Evolutionary conservation across 345 rosid genomes (phyloP), one percentile per base, ranked within the genome.

Genomic region (Rhodamnia argentea): DNA sequence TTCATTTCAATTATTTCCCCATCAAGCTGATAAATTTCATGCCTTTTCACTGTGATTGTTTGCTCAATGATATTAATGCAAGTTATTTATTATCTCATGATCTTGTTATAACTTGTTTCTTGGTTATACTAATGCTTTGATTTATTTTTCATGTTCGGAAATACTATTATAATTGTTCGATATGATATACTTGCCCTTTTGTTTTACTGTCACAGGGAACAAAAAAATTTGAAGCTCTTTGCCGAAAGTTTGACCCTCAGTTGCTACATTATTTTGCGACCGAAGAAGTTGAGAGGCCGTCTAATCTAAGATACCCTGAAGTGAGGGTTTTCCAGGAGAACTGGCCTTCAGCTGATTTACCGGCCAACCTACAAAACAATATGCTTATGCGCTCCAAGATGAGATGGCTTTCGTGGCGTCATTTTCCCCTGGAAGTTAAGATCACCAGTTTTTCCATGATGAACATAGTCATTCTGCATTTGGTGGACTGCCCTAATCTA

Each of bases 361-460:
- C 81, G 2, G 55, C 53, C 40, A 42, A 84, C n/a, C 47, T 44
- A 6, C 40, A 59, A 16, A 29, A 40, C 24, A 50, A 6, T 42
- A 23, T 6, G 57, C 57, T 23, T 55, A 55, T 55, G 57, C 78
- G 62, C 15, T 55, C 86, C 7, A 26, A 62, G 24, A 26, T 62
- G n/a, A 84, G 86, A 51, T 84, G 86, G 86, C 86, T 84, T 84
- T 51, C 44, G 3, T 84, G 86, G 86, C 56, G 51, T 52, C 51
- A 40, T 13, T 42, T 51, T 55, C 86, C 86, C 11, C 40, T 78
- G 24, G 16, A 23, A n/a, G n/a, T 84, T 44, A 52, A 16, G 13
- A 42, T 54, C 40, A 59, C 56, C 76, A 84, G n/a, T 23, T 57
- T 84, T 62, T 7, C 51, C n/a, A 20, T 13, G 23, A 59, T 6